Base-by-base conservation (phyloP, 2,329 filamentous ascomycete genomes). In the Nothomitra cinnamomea region DNA sequence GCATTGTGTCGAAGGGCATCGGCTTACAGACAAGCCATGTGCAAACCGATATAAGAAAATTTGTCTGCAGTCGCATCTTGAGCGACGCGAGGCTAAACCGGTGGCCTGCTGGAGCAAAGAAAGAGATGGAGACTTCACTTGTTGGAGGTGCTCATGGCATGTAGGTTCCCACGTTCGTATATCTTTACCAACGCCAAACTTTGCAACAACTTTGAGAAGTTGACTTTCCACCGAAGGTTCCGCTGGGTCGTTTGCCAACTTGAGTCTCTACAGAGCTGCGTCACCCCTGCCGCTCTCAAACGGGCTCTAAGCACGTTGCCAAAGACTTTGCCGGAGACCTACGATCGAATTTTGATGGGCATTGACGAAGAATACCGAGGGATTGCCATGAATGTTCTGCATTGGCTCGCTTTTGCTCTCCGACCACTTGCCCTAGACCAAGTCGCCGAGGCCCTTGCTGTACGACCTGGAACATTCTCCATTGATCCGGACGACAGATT, bases 401-500 rank as follows among this genome's bases (percentile, higher is more conserved):
- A 40, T 5, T 54, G 49, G 49, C 50, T 54, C 4, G 21, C 13
- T 2, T 54, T 17, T 35, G 38, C 50, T 19, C 25, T 17, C 2
- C 35, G 32, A 12, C 50, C 50, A 7, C 40, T 52, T 15, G n/a
- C 13, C 10, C n/a, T 52, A 2, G 36, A 40, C 17, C 25, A 52
- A 21, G 35, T 40, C 17, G 21, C n/a, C 3, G 50, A 52, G 2
- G 59, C 60, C 12, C 54, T 65, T 2, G 62, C 62, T 3, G 57
- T 65, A 12, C 58, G 68, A 24, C 53, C 61, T 2, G 54, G 57
- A 22, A 56, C 57, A 7, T 47, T 59, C 8, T 59, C 60, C 19
- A 67, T 69, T 40, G 61, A 69, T 22, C 57, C 58, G 5, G 60
- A 67, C 28, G 59, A 64, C 40, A 58, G 67, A 19, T 52, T 68